Conservation (phyloP, 148 eudicot species). For the Rhododendron kiyosumense region DNA sequence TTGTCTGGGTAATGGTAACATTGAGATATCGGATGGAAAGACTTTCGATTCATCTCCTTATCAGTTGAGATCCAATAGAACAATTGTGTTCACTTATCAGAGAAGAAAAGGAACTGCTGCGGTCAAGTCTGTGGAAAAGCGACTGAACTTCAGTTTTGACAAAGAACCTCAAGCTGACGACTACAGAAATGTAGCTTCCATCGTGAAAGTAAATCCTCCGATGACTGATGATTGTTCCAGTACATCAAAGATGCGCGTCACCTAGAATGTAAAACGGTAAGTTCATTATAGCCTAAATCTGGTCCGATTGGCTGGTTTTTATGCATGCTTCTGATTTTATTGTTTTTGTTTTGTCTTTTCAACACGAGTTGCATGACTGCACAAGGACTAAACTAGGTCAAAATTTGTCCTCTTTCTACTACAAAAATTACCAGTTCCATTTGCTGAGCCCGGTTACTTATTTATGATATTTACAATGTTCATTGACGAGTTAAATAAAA, state of each 20-base stretch:
- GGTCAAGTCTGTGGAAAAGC: constrained; percentile 77
- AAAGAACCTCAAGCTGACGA: constrained; percentile 19
- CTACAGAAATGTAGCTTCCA: constrained; percentile 15
- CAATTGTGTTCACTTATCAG: not conserved
- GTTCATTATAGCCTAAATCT: constrained; percentile 14
- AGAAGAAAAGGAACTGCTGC: constrained; percentile 9
- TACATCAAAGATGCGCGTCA: constrained; percentile 36
- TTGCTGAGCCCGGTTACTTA: not conserved
- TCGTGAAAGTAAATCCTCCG: constrained; percentile 31
- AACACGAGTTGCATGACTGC: not conserved
- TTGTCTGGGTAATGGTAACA: constrained; percentile 22
- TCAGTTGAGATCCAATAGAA: constrained; percentile 47
- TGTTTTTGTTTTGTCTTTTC: not conserved
- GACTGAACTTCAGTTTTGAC: constrained; percentile 51
- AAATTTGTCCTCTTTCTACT: not conserved
- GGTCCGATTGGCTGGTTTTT: not conserved
- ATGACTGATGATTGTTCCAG: constrained; percentile 28
- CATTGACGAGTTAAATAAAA: not conserved
- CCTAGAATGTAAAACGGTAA: constrained; percentile 30
- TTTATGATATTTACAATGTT: not conserved
- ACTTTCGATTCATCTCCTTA: constrained; percentile 73
- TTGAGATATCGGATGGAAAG: constrained; percentile 31
- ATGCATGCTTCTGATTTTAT: not conserved
- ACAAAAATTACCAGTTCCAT: not conserved
- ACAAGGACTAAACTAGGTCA: not conserved